Conservation (phyloP, 2,329 filamentous ascomycete species). For the Aspergillus ibericus region DNA sequence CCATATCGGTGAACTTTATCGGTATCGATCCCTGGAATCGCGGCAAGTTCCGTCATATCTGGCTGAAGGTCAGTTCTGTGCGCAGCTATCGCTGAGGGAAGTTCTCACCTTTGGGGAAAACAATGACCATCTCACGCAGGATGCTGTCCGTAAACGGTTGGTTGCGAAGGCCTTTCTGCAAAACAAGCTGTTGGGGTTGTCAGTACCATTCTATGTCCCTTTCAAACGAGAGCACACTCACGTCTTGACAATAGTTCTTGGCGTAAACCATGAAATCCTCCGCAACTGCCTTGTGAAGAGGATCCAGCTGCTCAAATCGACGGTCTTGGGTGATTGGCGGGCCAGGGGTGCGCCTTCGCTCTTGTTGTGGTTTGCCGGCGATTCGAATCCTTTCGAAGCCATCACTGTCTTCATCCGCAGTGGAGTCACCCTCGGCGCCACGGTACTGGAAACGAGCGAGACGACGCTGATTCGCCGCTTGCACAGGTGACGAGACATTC, state of each 20-base stretch:
- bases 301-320: conserved; percentile 44
- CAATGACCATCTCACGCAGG: conserved; percentile 51
- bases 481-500: conserved; percentile 65
- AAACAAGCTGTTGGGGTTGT: conserved; percentile 38
- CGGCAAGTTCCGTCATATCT: conserved; percentile 42
- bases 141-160: conserved; percentile 49
- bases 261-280: conserved; percentile 50
- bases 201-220: not conserved
- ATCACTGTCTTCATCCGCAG: conserved; percentile 43
- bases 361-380: conserved; percentile 31
- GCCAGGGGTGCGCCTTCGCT: conserved; percentile 35
- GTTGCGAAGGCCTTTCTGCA: conserved; percentile 45
- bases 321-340: conserved; percentile 50
- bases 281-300: conserved; percentile 45
- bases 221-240: conserved; percentile 21
- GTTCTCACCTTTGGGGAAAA: conserved; percentile 45
- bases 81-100: not conserved
- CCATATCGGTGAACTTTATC: conserved; percentile 49
- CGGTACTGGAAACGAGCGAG: conserved; percentile 28
- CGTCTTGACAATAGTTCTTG: conserved; percentile 44
- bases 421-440: conserved; percentile 23
- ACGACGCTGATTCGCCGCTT: conserved; percentile 45
- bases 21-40: conserved; percentile 44
- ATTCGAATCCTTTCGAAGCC: conserved; percentile 45
- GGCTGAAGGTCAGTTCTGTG: conserved; percentile 13